phyloP scores from a whole-genome alignment of 345 rosid genomes.

The Lepidium africanum region DNA sequence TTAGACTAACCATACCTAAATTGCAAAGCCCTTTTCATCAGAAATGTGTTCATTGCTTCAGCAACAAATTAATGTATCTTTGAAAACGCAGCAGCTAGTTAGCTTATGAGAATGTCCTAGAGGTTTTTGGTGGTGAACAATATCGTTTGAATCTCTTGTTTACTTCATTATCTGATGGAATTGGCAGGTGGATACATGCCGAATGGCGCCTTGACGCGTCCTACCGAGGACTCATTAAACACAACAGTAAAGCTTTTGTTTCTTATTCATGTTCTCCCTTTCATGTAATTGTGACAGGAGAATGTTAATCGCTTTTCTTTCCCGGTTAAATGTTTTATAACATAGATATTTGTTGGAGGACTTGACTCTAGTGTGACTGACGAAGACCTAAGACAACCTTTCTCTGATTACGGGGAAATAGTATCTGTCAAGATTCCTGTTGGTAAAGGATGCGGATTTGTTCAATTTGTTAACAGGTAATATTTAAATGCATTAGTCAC shows the following conservation, averaged over 20 bases:
- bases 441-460: conserved; percentile 93
- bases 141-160: not conserved
- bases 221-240: conserved; percentile 69
- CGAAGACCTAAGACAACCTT: conserved; percentile 81
- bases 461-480: conserved; percentile 85
- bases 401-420: conserved; percentile 78
- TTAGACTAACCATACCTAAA: not conserved
- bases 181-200: conserved; percentile 54
- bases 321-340: conserved; percentile 16
- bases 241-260: conserved; percentile 54
- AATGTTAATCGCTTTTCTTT: not conserved
- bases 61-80: not conserved
- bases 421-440: conserved; percentile 82
- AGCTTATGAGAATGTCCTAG: not conserved
- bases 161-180: not conserved
- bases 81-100: not conserved
- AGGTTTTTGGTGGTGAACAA: not conserved
- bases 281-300: conserved; percentile 13
- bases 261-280: not conserved
- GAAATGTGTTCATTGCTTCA: not conserved
- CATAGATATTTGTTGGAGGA: conserved; percentile 95
- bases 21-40: not conserved
- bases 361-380: conserved; percentile 82
- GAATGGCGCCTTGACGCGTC: conserved; percentile 50
- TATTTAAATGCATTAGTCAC: not conserved